Evolutionary conservation across 768 basidiomycete genomes (phyloP).

Genomic region (Rhodotorula babjevae): DNA sequence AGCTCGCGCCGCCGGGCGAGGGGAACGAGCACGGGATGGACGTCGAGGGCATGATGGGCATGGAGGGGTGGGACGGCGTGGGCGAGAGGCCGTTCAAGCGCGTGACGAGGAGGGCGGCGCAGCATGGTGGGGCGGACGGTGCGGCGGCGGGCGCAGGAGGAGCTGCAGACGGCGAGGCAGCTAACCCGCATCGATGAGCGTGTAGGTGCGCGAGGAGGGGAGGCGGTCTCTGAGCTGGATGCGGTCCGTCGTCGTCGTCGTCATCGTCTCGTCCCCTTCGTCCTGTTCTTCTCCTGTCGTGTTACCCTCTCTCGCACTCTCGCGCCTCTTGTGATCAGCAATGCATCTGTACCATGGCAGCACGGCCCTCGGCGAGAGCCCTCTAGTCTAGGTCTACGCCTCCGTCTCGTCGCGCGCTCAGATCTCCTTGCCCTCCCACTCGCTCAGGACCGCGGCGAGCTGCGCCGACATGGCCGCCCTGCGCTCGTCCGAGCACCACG

Average conservation of each 20-base stretch:
- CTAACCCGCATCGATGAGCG: neutral
- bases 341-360: no score
- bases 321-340: no score
- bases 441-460: slow-evolving; percentile 21
- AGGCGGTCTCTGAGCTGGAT: no score
- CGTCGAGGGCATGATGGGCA: slow-evolving; percentile 14
- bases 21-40: slow-evolving; percentile 23
- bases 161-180: no score
- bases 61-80: slow-evolving; percentile 37
- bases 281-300: no score
- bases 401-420: neutral
- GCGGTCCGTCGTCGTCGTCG: no score
- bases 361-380: no score
- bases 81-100: slow-evolving; percentile 34
- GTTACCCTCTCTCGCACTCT: no score
- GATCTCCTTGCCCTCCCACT: slow-evolving; percentile 34
- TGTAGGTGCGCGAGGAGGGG: no score
- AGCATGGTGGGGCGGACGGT: neutral
- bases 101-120: neutral
- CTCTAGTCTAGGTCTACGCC: no score
- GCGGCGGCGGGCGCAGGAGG: neutral
- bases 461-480: slow-evolving; percentile 32
- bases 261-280: no score
- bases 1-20: neutral
- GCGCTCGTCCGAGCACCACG: slow-evolving; percentile 33